These are phyloP conservation scores for Dendrobium catenatum DNA, from an alignment of 106 monocot species.

Conservation along the genomic window DNA sequence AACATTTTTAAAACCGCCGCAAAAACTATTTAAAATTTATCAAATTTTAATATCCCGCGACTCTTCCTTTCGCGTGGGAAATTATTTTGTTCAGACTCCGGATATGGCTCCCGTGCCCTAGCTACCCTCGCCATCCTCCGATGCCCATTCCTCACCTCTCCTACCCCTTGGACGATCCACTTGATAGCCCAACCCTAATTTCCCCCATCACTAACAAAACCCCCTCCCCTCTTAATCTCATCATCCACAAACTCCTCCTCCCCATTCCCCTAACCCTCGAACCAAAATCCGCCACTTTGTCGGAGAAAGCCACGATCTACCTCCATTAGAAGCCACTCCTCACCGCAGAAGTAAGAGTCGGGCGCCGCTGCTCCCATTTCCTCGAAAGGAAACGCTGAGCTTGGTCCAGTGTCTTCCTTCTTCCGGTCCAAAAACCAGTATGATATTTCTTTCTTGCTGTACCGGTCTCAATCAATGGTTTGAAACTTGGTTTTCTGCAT, in stretches of 20 bases:
- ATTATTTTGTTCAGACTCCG: too few species aligned
- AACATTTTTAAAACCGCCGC: too few species aligned
- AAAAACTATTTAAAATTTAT: too few species aligned
- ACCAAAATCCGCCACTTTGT: conserved; percentile 6
- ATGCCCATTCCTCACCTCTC: conserved; percentile 9
- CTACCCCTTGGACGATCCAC: conserved; percentile 7
- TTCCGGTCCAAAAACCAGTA: conserved; percentile 21
- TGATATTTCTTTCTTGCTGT: neutral
- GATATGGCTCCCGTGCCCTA: too few species aligned
- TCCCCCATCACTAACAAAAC: conserved; percentile 18
- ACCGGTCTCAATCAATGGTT: neutral
- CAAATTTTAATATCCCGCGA: too few species aligned
- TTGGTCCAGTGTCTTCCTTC: conserved; percentile 9
- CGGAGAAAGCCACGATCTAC: conserved; percentile 31
- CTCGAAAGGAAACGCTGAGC: conserved; percentile 19
- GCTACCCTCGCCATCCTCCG: conserved; percentile 6
- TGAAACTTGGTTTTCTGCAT: neutral
- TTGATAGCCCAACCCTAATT: conserved; percentile 8
- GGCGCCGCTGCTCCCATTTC: conserved; percentile 18
- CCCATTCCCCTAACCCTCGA: conserved; percentile 24
- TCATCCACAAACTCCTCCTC: conserved; percentile 44
- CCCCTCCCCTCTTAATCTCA: conserved; percentile 37
- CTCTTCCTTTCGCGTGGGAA: too few species aligned
- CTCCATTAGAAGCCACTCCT: conserved; percentile 10
- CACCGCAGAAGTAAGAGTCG: conserved; percentile 6